Conservation (phyloP, 805 yeast species). For the Wickerhamomyces rabaulensis region DNA sequence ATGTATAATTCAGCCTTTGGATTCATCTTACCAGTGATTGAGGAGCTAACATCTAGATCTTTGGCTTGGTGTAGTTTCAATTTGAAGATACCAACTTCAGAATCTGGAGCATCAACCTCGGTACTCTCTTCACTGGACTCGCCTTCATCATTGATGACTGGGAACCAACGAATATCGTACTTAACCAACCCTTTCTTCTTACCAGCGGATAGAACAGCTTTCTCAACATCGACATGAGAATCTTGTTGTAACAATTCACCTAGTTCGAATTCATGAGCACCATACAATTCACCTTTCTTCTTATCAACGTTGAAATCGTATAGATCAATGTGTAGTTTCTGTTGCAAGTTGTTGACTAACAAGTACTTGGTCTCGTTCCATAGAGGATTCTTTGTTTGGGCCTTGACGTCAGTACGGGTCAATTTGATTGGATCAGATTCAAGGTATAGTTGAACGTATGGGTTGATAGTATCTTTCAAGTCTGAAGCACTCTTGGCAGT, state of each 20-base stretch:
- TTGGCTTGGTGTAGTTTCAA: slow-evolving; percentile 55
- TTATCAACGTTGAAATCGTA: slow-evolving; percentile 47
- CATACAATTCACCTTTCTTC: slow-evolving; percentile 49
- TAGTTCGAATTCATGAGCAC: slow-evolving; percentile 49
- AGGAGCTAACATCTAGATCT: slow-evolving; percentile 46
- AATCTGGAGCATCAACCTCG: slow-evolving; percentile 35
- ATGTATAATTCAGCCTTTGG: slow-evolving; percentile 66
- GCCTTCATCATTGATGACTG: slow-evolving; percentile 19
- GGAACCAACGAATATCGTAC: slow-evolving; percentile 46
- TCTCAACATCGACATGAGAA: slow-evolving; percentile 24
- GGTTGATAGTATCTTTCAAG: slow-evolving; percentile 49
- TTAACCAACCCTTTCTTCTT: slow-evolving; percentile 53
- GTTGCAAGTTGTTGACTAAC: slow-evolving; percentile 51
- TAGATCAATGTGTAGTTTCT: slow-evolving; percentile 50
- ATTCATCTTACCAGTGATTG: slow-evolving; percentile 41
- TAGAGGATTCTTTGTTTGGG: slow-evolving; percentile 49
- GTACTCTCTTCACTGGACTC: slow-evolving; percentile 22
- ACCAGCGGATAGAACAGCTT: slow-evolving; percentile 34
- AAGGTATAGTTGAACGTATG: slow-evolving; percentile 46
- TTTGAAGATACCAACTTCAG: slow-evolving; percentile 74
- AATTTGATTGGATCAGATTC: slow-evolving; percentile 39
- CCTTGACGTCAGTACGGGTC: slow-evolving; percentile 51
- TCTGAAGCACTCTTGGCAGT: slow-evolving; percentile 50
- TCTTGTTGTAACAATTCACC: slow-evolving; percentile 55
- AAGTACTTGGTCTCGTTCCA: slow-evolving; percentile 65